Percentiles rank a stretch among this genome's conserved stretches.
Conservation (phyloP, 306 rosid genomes). For the Gastrolobium bilobum region DNA sequence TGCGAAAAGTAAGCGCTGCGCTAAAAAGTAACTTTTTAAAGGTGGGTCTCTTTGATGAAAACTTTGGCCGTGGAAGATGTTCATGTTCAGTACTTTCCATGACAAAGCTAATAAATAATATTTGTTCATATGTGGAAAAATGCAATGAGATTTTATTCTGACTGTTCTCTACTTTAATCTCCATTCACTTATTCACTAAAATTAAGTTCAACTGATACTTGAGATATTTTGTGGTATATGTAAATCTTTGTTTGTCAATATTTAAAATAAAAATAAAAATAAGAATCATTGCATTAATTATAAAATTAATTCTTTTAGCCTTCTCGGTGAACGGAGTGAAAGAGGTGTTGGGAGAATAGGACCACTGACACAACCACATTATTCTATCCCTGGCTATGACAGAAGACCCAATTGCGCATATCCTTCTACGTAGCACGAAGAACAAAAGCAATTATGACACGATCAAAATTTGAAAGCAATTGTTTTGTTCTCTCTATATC, state of each 20-base stretch:
- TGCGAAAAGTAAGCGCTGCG: background rate
- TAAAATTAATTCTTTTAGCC: background rate
- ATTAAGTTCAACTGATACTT: background rate
- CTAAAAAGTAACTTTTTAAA: background rate
- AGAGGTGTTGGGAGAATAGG: slow-evolving; percentile 42
- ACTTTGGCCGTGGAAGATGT: background rate
- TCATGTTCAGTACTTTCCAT: background rate
- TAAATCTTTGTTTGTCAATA: slow-evolving; percentile 1
- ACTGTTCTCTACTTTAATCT: background rate
- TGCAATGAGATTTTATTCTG: background rate
- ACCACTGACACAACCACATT: slow-evolving; percentile 57
- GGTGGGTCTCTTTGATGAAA: slow-evolving; percentile 3
- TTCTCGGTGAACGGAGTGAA: slow-evolving; percentile 11
- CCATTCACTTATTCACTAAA: background rate
- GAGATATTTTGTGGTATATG: background rate
- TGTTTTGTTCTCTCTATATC: slow-evolving; percentile 40
- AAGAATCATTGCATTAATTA: background rate
- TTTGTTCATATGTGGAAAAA: slow-evolving; percentile 1
- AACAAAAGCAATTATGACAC: slow-evolving; percentile 58
- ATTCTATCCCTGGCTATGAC: slow-evolving; percentile 49
- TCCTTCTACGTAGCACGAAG: slow-evolving; percentile 20
- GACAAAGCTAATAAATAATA: background rate
- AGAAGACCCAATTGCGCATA: slow-evolving; percentile 34
- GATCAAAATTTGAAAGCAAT: slow-evolving; percentile 36
- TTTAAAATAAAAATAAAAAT: no score